Conservation (phyloP, 225 moss, liverwort and hornwort species). For the Sphagnum tenellum region DNA sequence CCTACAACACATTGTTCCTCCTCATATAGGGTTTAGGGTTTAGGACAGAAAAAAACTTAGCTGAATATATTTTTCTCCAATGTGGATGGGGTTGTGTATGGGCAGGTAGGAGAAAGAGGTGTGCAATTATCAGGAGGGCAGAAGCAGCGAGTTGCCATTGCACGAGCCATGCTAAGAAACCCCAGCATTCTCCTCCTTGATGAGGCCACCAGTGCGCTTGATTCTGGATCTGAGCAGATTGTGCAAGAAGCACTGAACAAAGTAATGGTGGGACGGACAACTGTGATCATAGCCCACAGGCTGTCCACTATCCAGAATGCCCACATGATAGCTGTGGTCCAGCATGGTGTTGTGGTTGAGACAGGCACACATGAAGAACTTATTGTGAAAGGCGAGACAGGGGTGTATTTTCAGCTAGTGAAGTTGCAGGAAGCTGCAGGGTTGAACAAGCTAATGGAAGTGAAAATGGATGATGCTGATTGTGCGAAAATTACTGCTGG, state of each 20-base stretch:
- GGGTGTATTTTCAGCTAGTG: slow-evolving; percentile 61
- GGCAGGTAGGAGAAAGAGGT: slow-evolving; percentile 72
- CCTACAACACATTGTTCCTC: too few relatives aligned
- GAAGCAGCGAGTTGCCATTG: slow-evolving; percentile 78
- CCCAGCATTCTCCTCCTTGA: slow-evolving; percentile 67
- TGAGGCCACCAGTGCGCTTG: slow-evolving; percentile 77
- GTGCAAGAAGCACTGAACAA: slow-evolving; percentile 62
- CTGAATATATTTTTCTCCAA: too few relatives aligned
- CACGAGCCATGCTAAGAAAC: slow-evolving; percentile 76
- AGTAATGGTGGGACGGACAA: slow-evolving; percentile 66
- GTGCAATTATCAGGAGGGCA: slow-evolving; percentile 68
- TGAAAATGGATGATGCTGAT: slow-evolving; percentile 23
- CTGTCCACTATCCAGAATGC: slow-evolving; percentile 64
- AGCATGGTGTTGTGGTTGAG: slow-evolving; percentile 72
- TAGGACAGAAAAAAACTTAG: too few relatives aligned
- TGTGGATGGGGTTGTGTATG: background rate
- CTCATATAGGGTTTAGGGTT: too few relatives aligned
- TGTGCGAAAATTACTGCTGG: slow-evolving; percentile 21
- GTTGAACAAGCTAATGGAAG: slow-evolving; percentile 25
- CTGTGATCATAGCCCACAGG: slow-evolving; percentile 60
- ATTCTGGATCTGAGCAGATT: slow-evolving; percentile 56
- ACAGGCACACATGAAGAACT: slow-evolving; percentile 44
- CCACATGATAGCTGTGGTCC: slow-evolving; percentile 62
- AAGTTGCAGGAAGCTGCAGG: slow-evolving; percentile 38
- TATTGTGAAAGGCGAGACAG: slow-evolving; percentile 23